Evolutionary conservation across 257 asterid species (phyloP).

Genomic region (Solanum clarkiae): DNA sequence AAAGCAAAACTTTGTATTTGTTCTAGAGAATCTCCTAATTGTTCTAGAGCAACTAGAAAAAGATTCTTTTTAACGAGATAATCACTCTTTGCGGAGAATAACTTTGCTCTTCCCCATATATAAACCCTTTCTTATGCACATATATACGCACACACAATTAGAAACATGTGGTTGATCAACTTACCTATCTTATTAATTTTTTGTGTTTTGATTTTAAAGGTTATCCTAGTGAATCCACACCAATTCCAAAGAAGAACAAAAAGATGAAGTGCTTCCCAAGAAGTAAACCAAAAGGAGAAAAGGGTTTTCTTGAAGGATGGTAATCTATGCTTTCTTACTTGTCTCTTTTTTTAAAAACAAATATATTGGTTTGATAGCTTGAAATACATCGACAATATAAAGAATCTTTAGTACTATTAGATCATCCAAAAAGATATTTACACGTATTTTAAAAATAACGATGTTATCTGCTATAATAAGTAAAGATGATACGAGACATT

Average conservation of each 20-base stretch:
- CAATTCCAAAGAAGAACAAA: conserved; percentile 18
- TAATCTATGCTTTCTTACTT: conserved; percentile 1
- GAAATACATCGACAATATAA: not conserved
- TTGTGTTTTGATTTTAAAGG: conserved; percentile 16
- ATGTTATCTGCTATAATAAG: not conserved
- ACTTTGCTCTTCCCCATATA: not conserved
- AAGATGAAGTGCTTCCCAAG: conserved; percentile 30
- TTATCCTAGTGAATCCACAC: conserved; percentile 39
- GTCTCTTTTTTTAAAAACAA: not conserved
- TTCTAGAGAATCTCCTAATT: no score
- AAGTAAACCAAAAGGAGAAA: conserved; percentile 57
- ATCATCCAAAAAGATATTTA: not conserved
- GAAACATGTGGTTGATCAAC: not conserved
- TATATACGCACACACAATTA: not conserved
- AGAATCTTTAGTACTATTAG: not conserved
- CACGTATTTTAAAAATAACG: not conserved
- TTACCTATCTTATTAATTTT: not conserved
- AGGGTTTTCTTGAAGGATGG: conserved; percentile 75
- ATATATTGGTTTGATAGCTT: not conserved
- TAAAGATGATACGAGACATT: not conserved
- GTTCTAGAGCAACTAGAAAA: no score
- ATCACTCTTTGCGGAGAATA: not conserved
- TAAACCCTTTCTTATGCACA: not conserved
- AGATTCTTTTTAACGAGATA: no score
- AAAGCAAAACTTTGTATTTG: no score